Evolutionary conservation across 225 moss, liverwort and hornwort genomes (phyloP).

Genomic region (Asterella californica): DNA sequence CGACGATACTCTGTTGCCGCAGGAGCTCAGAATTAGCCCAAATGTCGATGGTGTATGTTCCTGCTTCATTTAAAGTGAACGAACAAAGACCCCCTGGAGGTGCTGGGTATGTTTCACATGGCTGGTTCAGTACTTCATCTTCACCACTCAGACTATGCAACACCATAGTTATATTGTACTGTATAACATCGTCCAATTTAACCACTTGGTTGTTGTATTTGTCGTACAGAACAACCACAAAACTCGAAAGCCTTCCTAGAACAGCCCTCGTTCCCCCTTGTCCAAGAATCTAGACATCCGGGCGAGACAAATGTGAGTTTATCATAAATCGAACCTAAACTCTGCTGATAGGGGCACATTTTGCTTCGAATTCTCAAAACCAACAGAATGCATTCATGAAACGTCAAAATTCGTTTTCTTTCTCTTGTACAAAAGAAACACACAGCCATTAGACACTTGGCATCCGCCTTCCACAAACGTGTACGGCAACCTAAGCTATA

Average conservation of each 20-base stretch:
- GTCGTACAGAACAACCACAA: slow-evolving; percentile 49
- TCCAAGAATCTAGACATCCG: slow-evolving; percentile 29
- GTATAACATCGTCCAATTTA: slow-evolving; percentile 32
- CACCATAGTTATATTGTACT: slow-evolving; percentile 42
- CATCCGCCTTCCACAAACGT: too few species aligned
- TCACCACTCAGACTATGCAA: slow-evolving; percentile 16
- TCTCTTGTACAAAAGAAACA: too few species aligned
- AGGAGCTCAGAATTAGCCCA: slow-evolving; percentile 18
- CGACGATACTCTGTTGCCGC: slow-evolving; percentile 25
- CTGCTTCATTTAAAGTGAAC: slow-evolving; percentile 29
- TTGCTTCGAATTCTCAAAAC: too few species aligned
- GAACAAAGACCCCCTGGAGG: slow-evolving; percentile 36
- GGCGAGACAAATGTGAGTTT: not conserved
- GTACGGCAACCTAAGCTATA: too few species aligned
- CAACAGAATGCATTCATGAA: too few species aligned
- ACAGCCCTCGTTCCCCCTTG: slow-evolving; percentile 37
- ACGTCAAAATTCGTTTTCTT: too few species aligned
- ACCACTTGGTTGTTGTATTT: slow-evolving; percentile 46
- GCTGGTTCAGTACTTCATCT: slow-evolving; percentile 12
- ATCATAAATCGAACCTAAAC: too few species aligned
- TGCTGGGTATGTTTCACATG: slow-evolving; percentile 32
- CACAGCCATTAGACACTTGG: too few species aligned
- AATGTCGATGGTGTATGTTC: slow-evolving; percentile 40
- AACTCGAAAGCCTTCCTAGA: slow-evolving; percentile 26
- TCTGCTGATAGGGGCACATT: too few species aligned